Conservation (phyloP, 1,284 basidiomycete species). For the Cutaneotrichosporon arboriforme region DNA sequence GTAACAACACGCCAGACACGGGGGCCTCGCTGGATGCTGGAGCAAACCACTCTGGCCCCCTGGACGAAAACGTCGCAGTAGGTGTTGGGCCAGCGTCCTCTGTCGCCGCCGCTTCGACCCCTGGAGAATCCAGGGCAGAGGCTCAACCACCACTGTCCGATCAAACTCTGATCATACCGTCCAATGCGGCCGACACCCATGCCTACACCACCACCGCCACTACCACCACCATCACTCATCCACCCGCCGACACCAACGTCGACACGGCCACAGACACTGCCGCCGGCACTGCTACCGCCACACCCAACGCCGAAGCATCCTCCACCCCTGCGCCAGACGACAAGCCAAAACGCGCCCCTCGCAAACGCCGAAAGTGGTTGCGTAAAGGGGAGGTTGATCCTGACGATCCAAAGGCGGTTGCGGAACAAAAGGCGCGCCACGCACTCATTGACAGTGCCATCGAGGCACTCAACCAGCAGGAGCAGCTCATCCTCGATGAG, state of each 20-base stretch:
- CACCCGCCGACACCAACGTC: neutral
- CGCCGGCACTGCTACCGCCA: neutral
- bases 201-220: neutral
- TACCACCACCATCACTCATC: neutral
- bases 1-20: neutral
- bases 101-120: neutral
- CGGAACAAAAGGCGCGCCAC: slow-evolving; percentile 26
- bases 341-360: slow-evolving; percentile 23
- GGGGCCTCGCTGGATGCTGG: neutral
- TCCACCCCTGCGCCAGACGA: slow-evolving; percentile 1
- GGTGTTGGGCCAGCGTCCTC: too few relatives aligned
- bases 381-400: slow-evolving; percentile 46
- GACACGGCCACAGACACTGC: neutral
- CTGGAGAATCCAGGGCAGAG: slow-evolving; percentile 1
- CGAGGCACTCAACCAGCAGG: slow-evolving; percentile 30
- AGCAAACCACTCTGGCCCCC: neutral
- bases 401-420: slow-evolving; percentile 40
- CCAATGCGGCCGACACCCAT: neutral
- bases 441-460: slow-evolving; percentile 26
- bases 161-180: neutral
- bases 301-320: neutral
- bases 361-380: slow-evolving; percentile 38
- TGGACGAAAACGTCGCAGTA: neutral
- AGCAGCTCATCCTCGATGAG: slow-evolving; percentile 20
- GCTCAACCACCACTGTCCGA: neutral